These are phyloP conservation scores for Botryosphaeria dothidea DNA, from an alignment of 2,329 filamentous ascomycete species.

Conservation along the genomic window DNA sequence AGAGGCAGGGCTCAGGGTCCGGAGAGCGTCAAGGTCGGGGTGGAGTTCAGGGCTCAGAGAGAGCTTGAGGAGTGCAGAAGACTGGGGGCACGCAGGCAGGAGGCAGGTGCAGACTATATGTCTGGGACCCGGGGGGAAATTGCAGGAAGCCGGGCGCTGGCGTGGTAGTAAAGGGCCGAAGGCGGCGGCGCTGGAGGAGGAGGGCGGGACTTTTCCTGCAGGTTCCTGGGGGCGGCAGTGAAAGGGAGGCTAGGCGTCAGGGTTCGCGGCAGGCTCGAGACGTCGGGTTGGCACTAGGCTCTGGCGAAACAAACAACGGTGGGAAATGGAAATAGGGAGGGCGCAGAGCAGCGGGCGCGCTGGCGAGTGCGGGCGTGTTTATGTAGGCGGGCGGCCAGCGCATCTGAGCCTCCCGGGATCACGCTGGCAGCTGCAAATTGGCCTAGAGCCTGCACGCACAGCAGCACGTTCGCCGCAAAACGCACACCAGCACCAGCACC, in stretches of 20 bases:
- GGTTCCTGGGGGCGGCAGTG: conserved; percentile 12
- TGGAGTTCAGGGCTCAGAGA: neutral
- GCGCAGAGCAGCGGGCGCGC: conserved; percentile 1
- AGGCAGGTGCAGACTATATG: conserved; percentile 15
- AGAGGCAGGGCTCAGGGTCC: neutral
- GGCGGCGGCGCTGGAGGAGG: neutral
- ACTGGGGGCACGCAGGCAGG: neutral
- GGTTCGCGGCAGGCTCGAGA: conserved; percentile 4
- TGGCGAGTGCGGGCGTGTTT: conserved; percentile 8
- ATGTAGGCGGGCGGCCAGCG: conserved; percentile 15
- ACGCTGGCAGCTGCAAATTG: conserved; percentile 17
- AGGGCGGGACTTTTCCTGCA: neutral
- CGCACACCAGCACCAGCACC: neutral
- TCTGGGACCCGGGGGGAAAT: conserved; percentile 13
- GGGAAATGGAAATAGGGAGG: neutral
- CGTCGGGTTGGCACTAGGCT: neutral
- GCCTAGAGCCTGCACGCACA: conserved; percentile 1
- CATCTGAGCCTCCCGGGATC: conserved; percentile 16
- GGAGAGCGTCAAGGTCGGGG: neutral
- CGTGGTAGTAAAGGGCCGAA: conserved; percentile 9
- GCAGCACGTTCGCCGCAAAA: conserved; percentile 10
- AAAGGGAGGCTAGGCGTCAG: conserved; percentile 16
- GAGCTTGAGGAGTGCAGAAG: neutral
- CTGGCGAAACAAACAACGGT: conserved; percentile 11
- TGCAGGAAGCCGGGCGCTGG: conserved; percentile 12